These are phyloP conservation scores for Penicillium polonicum DNA, from an alignment of 2,329 filamentous ascomycete genomes.

Conservation along the genomic window DNA sequence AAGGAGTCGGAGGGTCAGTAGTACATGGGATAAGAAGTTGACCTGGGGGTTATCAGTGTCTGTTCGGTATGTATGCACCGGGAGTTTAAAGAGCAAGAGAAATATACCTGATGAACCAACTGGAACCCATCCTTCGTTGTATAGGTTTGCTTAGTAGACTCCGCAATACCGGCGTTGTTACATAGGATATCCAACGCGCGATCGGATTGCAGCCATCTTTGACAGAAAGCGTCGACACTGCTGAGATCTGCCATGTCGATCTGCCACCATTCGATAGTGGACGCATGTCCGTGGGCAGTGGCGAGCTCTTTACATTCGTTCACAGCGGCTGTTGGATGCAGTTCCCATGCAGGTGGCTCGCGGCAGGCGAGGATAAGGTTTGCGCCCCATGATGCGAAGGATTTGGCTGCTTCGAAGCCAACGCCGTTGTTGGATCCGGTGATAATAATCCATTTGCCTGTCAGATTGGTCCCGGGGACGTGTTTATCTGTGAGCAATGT, in stretches of 20 bases:
- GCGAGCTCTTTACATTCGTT: slow-evolving; percentile 11
- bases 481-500: slow-evolving; percentile 3
- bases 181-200: slow-evolving; percentile 15
- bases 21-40: slow-evolving; percentile 17
- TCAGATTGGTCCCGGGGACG: slow-evolving; percentile 7
- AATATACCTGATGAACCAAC: slow-evolving; percentile 14
- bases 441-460: slow-evolving; percentile 18
- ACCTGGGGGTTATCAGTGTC: slow-evolving; percentile 2
- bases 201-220: slow-evolving; percentile 13
- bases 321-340: slow-evolving; percentile 11
- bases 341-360: slow-evolving; percentile 15
- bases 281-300: slow-evolving; percentile 5
- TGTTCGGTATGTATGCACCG: too few relatives aligned
- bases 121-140: slow-evolving; percentile 17
- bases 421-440: slow-evolving; percentile 18
- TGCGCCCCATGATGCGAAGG: slow-evolving; percentile 16
- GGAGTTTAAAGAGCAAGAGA: background rate
- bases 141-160: background rate
- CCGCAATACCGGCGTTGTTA: slow-evolving; percentile 16
- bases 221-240: slow-evolving; percentile 14
- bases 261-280: slow-evolving; percentile 16
- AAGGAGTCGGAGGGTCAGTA: slow-evolving; percentile 17
- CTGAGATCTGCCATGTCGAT: slow-evolving; percentile 17
- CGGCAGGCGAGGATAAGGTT: slow-evolving; percentile 21
- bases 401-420: slow-evolving; percentile 17